A percentile compares a stretch with the other conserved stretches of the same genome.
Evolutionary conservation across 2,329 filamentous ascomycete genomes (phyloP).

Genomic region (Nannizziopsis barbatae): DNA sequence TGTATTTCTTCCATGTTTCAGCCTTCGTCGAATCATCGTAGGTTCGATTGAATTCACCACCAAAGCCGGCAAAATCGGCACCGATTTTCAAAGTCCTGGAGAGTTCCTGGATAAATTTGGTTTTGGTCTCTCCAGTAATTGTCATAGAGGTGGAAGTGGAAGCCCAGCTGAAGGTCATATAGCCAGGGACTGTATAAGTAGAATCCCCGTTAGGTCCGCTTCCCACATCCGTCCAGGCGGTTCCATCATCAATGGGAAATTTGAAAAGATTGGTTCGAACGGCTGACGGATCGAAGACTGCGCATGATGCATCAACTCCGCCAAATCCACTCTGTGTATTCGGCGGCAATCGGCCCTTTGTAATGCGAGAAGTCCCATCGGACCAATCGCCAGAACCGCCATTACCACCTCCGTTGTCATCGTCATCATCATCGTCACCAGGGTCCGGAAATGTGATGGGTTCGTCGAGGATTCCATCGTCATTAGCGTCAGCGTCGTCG

Average conservation of each 20-base stretch:
- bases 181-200: slow-evolving; percentile 3
- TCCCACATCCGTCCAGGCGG: slow-evolving; percentile 5
- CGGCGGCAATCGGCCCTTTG: slow-evolving; percentile 4
- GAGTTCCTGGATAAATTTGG: slow-evolving; percentile 8
- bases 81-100: slow-evolving; percentile 4
- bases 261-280: slow-evolving; percentile 7
- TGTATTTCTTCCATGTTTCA: slow-evolving; percentile 9
- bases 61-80: slow-evolving; percentile 5
- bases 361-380: background rate
- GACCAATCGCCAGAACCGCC: slow-evolving; percentile 1
- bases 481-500: slow-evolving; percentile 3
- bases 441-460: background rate
- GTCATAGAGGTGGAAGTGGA: slow-evolving; percentile 7
- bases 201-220: slow-evolving; percentile 5
- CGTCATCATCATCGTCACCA: background rate
- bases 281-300: slow-evolving; percentile 6
- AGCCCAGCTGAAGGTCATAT: slow-evolving; percentile 9
- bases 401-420: background rate
- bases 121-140: slow-evolving; percentile 3
- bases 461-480: slow-evolving; percentile 3
- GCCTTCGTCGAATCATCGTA: slow-evolving; percentile 5
- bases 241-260: slow-evolving; percentile 5
- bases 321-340: slow-evolving; percentile 7
- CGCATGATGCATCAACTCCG: slow-evolving; percentile 4
- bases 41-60: slow-evolving; percentile 7